Evolutionary conservation across 176 grass and related monocot species (phyloP).

Genomic region (Oryza nivara): DNA sequence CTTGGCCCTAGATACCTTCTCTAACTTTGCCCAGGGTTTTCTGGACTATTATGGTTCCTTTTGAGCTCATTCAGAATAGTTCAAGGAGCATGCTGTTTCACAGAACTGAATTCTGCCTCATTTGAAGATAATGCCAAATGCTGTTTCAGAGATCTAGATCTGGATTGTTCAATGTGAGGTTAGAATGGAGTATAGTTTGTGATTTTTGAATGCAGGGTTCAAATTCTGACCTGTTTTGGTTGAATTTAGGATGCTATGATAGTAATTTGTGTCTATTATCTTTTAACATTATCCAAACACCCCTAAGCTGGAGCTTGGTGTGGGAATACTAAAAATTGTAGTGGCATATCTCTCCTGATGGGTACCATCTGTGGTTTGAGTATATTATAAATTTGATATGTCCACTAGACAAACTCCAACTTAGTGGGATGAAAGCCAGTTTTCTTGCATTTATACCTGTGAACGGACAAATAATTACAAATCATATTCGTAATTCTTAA

Average conservation of each 20-base stretch:
- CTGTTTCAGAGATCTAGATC: neutral
- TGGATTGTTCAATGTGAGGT: constrained; percentile 2
- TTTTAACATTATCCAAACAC: constrained; percentile 8
- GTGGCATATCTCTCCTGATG: neutral
- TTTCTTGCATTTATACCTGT: neutral
- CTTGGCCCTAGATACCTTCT: neutral
- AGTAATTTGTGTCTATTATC: neutral
- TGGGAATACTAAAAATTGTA: constrained; percentile 18
- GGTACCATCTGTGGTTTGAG: neutral
- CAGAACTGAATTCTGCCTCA: neutral
- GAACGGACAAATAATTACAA: constrained; percentile 22
- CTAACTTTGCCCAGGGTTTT: constrained; percentile 2
- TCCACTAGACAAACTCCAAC: constrained; percentile 1
- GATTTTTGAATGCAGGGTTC: neutral
- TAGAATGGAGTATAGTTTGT: neutral
- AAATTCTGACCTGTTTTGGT: neutral
- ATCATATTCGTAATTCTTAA: neutral
- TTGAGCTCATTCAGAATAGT: neutral
- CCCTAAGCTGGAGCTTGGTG: neutral
- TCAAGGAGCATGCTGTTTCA: neutral
- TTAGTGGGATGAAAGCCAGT: neutral
- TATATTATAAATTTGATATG: neutral
- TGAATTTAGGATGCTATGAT: neutral
- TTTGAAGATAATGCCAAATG: neutral
- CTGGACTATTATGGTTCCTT: neutral